Conservation (phyloP, 768 basidiomycete species). For the Xerocomus potaroensis region DNA sequence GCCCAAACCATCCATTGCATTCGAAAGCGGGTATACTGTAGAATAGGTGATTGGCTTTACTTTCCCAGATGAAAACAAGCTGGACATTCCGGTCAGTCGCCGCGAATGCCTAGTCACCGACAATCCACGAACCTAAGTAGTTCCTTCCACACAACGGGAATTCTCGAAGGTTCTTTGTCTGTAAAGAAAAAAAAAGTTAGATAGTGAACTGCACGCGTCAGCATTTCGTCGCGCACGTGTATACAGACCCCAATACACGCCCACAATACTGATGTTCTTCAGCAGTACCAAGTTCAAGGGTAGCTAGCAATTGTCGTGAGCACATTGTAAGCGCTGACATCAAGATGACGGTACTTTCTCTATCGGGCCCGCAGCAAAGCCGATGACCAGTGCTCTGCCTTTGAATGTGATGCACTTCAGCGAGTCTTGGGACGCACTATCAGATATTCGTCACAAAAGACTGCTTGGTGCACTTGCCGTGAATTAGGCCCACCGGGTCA, state of each 20-base stretch:
- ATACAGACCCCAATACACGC: constrained; percentile 87
- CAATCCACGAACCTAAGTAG: constrained; percentile 52
- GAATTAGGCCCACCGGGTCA: constrained; percentile 81
- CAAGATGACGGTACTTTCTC: constrained; percentile 13
- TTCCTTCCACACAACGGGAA: constrained; percentile 67
- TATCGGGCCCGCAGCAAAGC: constrained; percentile 40
- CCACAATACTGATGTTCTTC: constrained; percentile 82
- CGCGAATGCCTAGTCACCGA: background rate
- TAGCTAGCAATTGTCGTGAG: constrained; percentile 43
- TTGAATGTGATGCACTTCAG: constrained; percentile 95
- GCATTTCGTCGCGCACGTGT: constrained; percentile 41
- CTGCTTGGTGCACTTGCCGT: constrained; percentile 38
- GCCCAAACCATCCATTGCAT: constrained; percentile 58
- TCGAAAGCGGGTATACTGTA: constrained; percentile 64
- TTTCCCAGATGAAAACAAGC: constrained; percentile 63
- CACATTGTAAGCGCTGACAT: background rate
- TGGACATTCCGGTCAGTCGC: constrained; percentile 25
- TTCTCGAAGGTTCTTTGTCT: constrained; percentile 64
- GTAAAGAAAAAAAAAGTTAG: constrained; percentile 1
- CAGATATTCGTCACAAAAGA: background rate
- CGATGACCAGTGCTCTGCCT: constrained; percentile 88
- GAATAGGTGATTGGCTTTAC: constrained; percentile 68
- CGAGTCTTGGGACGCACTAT: constrained; percentile 48
- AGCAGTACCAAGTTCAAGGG: constrained; percentile 80
- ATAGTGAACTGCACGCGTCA: background rate